phyloP scores from a whole-genome alignment of 2,329 filamentous ascomycete species.

The Aplosporella prunicola region DNA sequence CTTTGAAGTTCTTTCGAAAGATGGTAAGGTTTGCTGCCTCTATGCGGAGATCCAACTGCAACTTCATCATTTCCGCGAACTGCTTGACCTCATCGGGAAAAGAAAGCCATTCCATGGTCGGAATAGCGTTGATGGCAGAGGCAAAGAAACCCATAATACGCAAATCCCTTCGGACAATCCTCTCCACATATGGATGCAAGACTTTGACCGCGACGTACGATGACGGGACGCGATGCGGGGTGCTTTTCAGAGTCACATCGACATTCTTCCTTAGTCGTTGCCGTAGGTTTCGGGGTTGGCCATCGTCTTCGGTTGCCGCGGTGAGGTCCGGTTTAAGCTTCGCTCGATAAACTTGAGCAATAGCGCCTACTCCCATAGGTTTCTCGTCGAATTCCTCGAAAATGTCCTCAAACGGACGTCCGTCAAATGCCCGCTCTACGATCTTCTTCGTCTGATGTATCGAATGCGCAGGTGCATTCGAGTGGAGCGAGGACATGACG shows the following conservation, averaged over 20 bases:
- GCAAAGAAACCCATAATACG: slow-evolving; percentile 94
- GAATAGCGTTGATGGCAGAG: slow-evolving; percentile 69
- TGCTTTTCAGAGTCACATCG: slow-evolving; percentile 76
- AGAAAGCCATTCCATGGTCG: slow-evolving; percentile 94
- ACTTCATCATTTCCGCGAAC: slow-evolving; percentile 96
- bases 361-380: slow-evolving; percentile 87
- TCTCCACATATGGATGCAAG: slow-evolving; percentile 82
- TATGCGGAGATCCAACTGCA: slow-evolving; percentile 92
- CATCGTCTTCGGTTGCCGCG: slow-evolving; percentile 48
- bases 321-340: slow-evolving; percentile 76
- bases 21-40: slow-evolving; percentile 82
- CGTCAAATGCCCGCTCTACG: slow-evolving; percentile 72
- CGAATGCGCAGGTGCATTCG: slow-evolving; percentile 86
- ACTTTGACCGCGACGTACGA: slow-evolving; percentile 94
- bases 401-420: slow-evolving; percentile 73
- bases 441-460: slow-evolving; percentile 69
- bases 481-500: slow-evolving; percentile 91
- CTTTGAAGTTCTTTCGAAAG: slow-evolving; percentile 84
- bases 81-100: slow-evolving; percentile 88
- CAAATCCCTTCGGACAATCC: slow-evolving; percentile 79
- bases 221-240: slow-evolving; percentile 75
- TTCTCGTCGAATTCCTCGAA: slow-evolving; percentile 91
- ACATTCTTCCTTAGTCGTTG: slow-evolving; percentile 71
- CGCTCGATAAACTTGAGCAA: slow-evolving; percentile 95
- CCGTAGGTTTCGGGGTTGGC: slow-evolving; percentile 48